Evolutionary conservation across 1,139 yeast species (phyloP).

Genomic region (Chernovozyma sophiae-reginae): DNA sequence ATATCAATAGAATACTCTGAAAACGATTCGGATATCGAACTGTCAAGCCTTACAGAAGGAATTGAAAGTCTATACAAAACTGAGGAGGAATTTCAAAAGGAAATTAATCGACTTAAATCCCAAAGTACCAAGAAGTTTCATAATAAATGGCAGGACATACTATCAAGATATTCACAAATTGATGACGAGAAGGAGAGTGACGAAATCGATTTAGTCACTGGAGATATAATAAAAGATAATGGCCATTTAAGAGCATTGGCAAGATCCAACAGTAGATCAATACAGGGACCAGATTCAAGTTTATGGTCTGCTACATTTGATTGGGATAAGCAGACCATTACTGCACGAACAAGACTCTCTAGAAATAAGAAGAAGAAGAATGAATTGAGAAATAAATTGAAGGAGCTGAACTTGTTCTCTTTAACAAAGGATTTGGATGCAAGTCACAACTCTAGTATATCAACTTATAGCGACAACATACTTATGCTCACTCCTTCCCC

Average conservation of each 20-base stretch:
- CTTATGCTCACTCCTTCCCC: constrained; percentile 31
- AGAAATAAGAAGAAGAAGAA: constrained; percentile 13
- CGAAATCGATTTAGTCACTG: constrained; percentile 58
- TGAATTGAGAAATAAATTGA: constrained; percentile 18
- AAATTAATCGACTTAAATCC: constrained; percentile 21
- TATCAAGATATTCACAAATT: constrained; percentile 49
- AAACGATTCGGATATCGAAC: constrained; percentile 7
- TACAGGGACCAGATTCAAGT: constrained; percentile 10
- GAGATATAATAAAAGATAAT: constrained; percentile 53
- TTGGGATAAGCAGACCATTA: constrained; percentile 14
- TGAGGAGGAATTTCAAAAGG: constrained; percentile 18
- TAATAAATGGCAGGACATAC: constrained; percentile 52
- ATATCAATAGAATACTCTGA: constrained; percentile 5
- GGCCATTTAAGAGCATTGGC: constrained; percentile 55
- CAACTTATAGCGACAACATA: constrained; percentile 18
- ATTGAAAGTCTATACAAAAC: constrained; percentile 5
- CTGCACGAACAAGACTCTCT: neutral
- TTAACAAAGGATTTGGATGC: neutral
- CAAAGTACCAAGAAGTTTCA: constrained; percentile 30
- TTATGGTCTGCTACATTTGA: constrained; percentile 23
- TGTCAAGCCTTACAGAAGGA: neutral
- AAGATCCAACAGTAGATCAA: constrained; percentile 7
- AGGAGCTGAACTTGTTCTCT: constrained; percentile 13
- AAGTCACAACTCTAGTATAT: constrained; percentile 2
- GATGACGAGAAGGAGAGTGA: constrained; percentile 57